phyloP scores from a whole-genome alignment of 768 basidiomycete genomes.

The Boletus rubroflammeus region DNA sequence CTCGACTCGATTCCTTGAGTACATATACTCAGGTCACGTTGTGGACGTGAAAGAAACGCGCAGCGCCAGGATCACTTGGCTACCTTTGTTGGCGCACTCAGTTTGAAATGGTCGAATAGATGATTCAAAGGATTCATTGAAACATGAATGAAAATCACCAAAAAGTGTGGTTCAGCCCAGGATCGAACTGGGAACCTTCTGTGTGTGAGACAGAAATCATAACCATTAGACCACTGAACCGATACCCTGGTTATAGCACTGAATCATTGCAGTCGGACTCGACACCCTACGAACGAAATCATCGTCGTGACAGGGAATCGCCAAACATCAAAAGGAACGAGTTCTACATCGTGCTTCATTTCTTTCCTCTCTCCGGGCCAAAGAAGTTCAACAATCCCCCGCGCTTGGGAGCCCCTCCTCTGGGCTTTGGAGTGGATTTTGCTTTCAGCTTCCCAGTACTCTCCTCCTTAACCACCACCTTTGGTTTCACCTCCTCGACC shows the following conservation, averaged over 20 bases:
- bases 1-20: neutral
- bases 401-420: slow-evolving; percentile 22
- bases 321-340: neutral
- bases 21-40: too few relatives aligned
- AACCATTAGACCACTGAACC: slow-evolving; percentile 47
- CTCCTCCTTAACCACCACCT: slow-evolving; percentile 13
- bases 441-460: slow-evolving; percentile 13
- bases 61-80: neutral
- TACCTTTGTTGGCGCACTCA: neutral
- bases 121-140: neutral
- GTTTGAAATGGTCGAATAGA: too few relatives aligned
- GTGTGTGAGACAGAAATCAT: slow-evolving; percentile 50
- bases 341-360: slow-evolving; percentile 9
- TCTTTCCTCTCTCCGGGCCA: slow-evolving; percentile 30
- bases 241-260: fast-evolving
- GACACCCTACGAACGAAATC: neutral
- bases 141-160: neutral
- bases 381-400: slow-evolving; percentile 33
- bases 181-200: slow-evolving; percentile 49
- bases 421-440: slow-evolving; percentile 15
- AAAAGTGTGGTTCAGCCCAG: slow-evolving; percentile 37
- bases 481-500: slow-evolving; percentile 16
- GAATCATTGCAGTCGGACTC: neutral
- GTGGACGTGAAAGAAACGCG: neutral
- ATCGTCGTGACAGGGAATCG: too few relatives aligned